These are phyloP conservation scores for Scedosporium minutisporum DNA, from an alignment of 2,329 filamentous ascomycete genomes.

Conservation along the genomic window DNA sequence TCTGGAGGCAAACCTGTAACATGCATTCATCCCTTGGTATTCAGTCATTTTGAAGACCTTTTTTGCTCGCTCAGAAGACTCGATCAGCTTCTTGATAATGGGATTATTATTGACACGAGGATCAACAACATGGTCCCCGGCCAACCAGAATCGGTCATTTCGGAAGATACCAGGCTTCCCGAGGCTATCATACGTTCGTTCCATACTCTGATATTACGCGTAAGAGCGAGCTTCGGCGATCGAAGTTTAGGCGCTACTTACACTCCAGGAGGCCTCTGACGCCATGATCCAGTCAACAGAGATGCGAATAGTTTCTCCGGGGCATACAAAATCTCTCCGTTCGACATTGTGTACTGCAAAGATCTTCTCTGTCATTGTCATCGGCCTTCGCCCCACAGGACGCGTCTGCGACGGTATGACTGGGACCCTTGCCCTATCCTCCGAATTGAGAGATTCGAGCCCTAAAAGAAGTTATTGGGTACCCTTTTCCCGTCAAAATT, in stretches of 20 bases:
- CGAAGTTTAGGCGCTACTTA: neutral
- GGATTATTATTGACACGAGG: conserved; percentile 28
- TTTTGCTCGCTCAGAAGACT: conserved; percentile 24
- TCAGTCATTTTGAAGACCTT: conserved; percentile 33
- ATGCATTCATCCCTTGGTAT: conserved; percentile 8
- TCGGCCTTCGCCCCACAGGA: neutral
- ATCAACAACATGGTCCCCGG: conserved; percentile 37
- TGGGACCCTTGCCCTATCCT: neutral
- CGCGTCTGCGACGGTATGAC: neutral
- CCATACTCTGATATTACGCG: conserved; percentile 21
- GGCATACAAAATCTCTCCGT: conserved; percentile 15
- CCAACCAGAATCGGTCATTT: conserved; percentile 41
- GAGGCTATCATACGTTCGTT: conserved; percentile 26
- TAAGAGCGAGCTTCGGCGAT: no score
- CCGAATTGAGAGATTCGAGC: neutral
- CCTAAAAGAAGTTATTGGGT: neutral
- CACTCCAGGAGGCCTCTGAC: conserved; percentile 29
- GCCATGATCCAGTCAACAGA: conserved; percentile 36
- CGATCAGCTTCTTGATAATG: conserved; percentile 24
- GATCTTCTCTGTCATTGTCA: neutral
- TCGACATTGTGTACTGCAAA: neutral
- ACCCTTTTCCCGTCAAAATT: neutral
- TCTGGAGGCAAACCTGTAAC: neutral
- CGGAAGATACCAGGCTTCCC: conserved; percentile 33
- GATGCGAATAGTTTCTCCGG: conserved; percentile 30